phyloP scores from a whole-genome alignment of 2,329 filamentous ascomycete species.

The Diplodia sapinea region DNA sequence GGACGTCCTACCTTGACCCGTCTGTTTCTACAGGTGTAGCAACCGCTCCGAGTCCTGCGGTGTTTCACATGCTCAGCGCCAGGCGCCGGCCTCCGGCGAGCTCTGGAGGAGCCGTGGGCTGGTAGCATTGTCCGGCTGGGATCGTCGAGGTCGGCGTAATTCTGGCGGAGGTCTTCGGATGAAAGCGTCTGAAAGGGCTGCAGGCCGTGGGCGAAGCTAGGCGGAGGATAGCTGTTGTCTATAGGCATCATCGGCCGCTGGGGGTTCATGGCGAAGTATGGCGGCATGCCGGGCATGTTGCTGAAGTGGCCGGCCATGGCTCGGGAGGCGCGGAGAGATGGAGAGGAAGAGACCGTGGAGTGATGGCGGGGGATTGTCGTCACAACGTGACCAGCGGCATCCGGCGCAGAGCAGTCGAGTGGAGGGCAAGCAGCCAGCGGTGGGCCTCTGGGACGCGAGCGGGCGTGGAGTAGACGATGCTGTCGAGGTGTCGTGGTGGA shows the following conservation, averaged over 20 bases:
- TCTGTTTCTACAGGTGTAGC: slow-evolving; percentile 86
- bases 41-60: slow-evolving; percentile 89
- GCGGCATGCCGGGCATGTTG: slow-evolving; percentile 38
- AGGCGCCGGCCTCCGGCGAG: slow-evolving; percentile 41
- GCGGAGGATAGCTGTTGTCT: slow-evolving; percentile 36
- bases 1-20: slow-evolving; percentile 71
- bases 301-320: slow-evolving; percentile 49
- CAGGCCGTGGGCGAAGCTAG: slow-evolving; percentile 42
- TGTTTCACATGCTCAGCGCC: slow-evolving; percentile 80
- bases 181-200: slow-evolving; percentile 40
- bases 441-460: not conserved
- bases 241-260: slow-evolving; percentile 42
- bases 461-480: slow-evolving; percentile 36
- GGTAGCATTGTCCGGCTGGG: slow-evolving; percentile 36
- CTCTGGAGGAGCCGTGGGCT: slow-evolving; percentile 37
- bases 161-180: slow-evolving; percentile 43
- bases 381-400: slow-evolving; percentile 19
- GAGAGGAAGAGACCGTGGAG: slow-evolving; percentile 15
- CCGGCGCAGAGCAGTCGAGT: not conserved
- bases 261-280: slow-evolving; percentile 46
- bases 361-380: slow-evolving; percentile 7
- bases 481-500: slow-evolving; percentile 36
- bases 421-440: not conserved
- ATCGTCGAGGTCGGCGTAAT: slow-evolving; percentile 47
- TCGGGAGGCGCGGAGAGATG: slow-evolving; percentile 32